These are phyloP conservation scores for Saccharomyces paradoxus DNA, from an alignment of 805 yeast species.

Conservation along the genomic window DNA sequence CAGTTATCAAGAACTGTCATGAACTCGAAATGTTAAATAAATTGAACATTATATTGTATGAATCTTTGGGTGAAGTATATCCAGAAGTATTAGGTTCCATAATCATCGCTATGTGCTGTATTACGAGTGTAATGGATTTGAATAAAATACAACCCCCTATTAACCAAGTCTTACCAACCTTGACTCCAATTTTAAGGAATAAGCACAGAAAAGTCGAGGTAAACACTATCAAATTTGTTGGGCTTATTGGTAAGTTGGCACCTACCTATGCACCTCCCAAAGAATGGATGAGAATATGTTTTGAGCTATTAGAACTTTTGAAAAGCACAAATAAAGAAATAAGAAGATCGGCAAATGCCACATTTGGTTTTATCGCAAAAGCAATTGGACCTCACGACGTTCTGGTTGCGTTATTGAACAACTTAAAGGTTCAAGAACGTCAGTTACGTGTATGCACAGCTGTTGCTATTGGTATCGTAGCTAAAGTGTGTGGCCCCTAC, in stretches of 20 bases:
- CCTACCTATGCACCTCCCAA: constrained; percentile 79
- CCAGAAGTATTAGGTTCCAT: constrained; percentile 91
- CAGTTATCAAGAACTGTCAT: constrained; percentile 55
- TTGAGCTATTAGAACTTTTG: constrained; percentile 80
- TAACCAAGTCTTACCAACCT: constrained; percentile 71
- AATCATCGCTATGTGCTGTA: constrained; percentile 57
- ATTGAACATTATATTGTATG: constrained; percentile 71
- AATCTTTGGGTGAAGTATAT: constrained; percentile 86
- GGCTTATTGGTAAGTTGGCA: constrained; percentile 70
- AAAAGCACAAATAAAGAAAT: constrained; percentile 72
- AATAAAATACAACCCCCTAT: constrained; percentile 69
- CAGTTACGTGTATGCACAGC: constrained; percentile 95
- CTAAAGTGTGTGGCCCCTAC: constrained; percentile 86
- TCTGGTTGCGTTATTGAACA: constrained; percentile 70
- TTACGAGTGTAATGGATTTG: constrained; percentile 53
- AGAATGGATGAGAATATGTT: constrained; percentile 96
- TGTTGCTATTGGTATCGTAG: constrained; percentile 95
- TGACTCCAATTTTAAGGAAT: constrained; percentile 86
- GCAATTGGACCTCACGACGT: constrained; percentile 97
- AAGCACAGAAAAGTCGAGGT: constrained; percentile 88
- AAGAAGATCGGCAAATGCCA: constrained; percentile 75
- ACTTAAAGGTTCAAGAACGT: constrained; percentile 86
- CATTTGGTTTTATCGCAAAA: constrained; percentile 84
- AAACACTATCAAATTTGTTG: constrained; percentile 67
- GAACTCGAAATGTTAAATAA: constrained; percentile 57